A percentile compares a stretch with the other conserved stretches of the same genome.
phyloP scores from a whole-genome alignment of 208 protist genomes.

The Crithidia mellificae region DNA sequence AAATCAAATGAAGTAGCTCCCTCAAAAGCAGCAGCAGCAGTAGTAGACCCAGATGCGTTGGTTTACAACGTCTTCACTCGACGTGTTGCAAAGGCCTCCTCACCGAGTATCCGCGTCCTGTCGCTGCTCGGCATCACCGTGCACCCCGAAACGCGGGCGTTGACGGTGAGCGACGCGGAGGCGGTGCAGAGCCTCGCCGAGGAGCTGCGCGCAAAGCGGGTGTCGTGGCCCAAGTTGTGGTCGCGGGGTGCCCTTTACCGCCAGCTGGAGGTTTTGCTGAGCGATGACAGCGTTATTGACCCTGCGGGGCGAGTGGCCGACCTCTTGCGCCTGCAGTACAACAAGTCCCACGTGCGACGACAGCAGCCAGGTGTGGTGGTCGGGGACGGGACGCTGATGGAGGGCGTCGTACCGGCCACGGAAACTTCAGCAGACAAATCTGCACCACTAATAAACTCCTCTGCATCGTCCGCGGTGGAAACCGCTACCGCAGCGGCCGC shows the following conservation, averaged over 20 bases:
- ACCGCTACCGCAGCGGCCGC: background rate
- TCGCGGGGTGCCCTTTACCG: slow-evolving; percentile 45
- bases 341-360: slow-evolving; percentile 23
- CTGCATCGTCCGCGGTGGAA: background rate
- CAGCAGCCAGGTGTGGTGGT: slow-evolving; percentile 45
- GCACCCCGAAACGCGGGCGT: slow-evolving; percentile 38
- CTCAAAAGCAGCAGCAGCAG: too few species aligned
- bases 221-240: slow-evolving; percentile 74
- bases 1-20: too few species aligned
- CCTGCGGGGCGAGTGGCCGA: slow-evolving; percentile 34
- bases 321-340: slow-evolving; percentile 57
- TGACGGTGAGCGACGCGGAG: slow-evolving; percentile 46
- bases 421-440: too few species aligned
- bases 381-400: background rate
- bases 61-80: slow-evolving; percentile 88
- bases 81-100: slow-evolving; percentile 56
- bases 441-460: too few species aligned
- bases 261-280: slow-evolving; percentile 47
- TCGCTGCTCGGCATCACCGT: slow-evolving; percentile 67
- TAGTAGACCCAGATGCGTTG: slow-evolving; percentile 24
- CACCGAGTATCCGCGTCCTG: slow-evolving; percentile 50
- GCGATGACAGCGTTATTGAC: slow-evolving; percentile 26
- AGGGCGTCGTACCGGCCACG: too few species aligned
- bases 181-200: slow-evolving; percentile 44
- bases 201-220: slow-evolving; percentile 40